Conservation (phyloP, 768 basidiomycete genomes). For the Mycena latifolia region DNA sequence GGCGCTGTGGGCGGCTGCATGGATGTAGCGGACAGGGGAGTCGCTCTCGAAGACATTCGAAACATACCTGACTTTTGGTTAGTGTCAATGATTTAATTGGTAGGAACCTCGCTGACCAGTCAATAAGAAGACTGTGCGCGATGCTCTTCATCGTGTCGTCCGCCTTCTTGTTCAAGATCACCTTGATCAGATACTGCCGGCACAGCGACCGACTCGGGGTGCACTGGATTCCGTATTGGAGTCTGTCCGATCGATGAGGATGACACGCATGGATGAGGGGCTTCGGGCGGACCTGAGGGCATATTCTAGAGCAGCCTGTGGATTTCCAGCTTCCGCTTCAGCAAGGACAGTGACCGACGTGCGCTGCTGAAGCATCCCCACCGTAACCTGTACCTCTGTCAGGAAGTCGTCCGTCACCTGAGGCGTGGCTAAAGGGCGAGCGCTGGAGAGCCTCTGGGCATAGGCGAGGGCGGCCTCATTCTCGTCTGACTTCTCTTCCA, state of each 20-base stretch:
- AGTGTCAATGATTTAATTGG: neutral
- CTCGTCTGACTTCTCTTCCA: neutral
- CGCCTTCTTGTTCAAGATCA: conserved; percentile 26
- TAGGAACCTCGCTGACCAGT: conserved; percentile 22
- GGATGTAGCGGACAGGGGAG: conserved; percentile 27
- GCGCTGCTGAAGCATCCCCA: neutral
- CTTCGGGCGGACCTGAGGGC: conserved; percentile 30
- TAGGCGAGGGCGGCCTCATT: neutral
- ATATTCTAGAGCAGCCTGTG: conserved; percentile 30
- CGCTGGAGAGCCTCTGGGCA: neutral
- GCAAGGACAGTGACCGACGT: conserved; percentile 9
- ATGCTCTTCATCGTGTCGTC: conserved; percentile 19
- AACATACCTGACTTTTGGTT: neutral
- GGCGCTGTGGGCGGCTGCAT: conserved; percentile 33
- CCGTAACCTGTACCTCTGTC: neutral
- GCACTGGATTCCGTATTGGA: conserved; percentile 31
- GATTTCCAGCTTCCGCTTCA: conserved; percentile 35
- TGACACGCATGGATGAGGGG: neutral
- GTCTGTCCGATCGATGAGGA: neutral
- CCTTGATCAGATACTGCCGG: conserved; percentile 32
- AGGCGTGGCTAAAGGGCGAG: neutral
- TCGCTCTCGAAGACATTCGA: neutral
- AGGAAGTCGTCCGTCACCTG: neutral
- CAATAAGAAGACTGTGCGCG: conserved; percentile 36
- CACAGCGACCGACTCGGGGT: conserved; percentile 27